Conservation (phyloP, 2,329 filamentous ascomycete species). For the Cryphonectria nitschkei region DNA sequence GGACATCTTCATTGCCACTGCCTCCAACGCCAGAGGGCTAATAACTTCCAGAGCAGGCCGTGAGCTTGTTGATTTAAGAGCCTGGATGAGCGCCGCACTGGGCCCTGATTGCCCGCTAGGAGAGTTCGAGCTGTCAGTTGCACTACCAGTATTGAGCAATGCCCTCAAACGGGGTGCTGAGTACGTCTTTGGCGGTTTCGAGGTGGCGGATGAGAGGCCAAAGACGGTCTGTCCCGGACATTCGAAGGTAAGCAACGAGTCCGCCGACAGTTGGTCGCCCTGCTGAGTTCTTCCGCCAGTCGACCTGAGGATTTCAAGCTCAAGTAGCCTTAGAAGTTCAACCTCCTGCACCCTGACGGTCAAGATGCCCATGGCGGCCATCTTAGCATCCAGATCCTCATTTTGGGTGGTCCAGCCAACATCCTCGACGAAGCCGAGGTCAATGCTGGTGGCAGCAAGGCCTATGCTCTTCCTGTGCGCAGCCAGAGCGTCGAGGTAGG, state of each 20-base stretch:
- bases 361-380: conserved; percentile 3
- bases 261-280: conserved; percentile 2
- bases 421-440: conserved; percentile 14
- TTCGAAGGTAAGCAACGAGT: neutral
- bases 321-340: conserved; percentile 5
- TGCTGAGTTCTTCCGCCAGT: neutral
- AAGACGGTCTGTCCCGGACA: conserved; percentile 2
- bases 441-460: conserved; percentile 8
- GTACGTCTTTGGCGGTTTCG: neutral
- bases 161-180: neutral
- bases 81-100: neutral
- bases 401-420: conserved; percentile 9
- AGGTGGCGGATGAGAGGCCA: neutral
- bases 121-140: neutral
- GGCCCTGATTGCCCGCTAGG: neutral
- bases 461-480: conserved; percentile 4
- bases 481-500: conserved; percentile 41
- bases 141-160: neutral
- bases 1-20: conserved; percentile 14
- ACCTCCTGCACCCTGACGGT: conserved; percentile 16
- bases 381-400: conserved; percentile 10
- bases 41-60: neutral
- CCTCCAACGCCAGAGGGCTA: neutral
- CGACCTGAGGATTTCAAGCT: neutral
- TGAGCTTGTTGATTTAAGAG: neutral